phyloP scores from a whole-genome alignment of 2,329 filamentous ascomycete species.

The Pyricularia sp. region DNA sequence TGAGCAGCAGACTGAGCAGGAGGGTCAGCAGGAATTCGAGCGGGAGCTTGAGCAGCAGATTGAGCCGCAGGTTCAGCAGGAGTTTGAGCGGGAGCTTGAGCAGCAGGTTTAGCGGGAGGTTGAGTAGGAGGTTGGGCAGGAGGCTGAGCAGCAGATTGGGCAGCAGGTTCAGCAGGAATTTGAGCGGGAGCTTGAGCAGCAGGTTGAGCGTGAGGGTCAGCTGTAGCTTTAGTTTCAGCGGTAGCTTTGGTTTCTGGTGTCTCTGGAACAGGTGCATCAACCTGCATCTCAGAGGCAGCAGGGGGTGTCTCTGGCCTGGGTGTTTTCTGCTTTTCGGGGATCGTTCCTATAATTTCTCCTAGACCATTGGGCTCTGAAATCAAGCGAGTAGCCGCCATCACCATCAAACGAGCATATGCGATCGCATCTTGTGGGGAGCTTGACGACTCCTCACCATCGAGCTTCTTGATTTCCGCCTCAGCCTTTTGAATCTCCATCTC shows the following conservation, averaged over 20 bases:
- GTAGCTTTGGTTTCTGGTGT: not conserved
- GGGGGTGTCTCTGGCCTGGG: not conserved
- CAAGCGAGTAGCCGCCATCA: conserved; percentile 38
- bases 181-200: not conserved
- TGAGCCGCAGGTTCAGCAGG: not conserved
- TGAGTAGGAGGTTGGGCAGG: not conserved
- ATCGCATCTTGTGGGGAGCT: conserved; percentile 31
- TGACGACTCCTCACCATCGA: conserved; percentile 28
- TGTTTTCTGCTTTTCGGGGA: conserved; percentile 20
- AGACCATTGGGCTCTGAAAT: conserved; percentile 34
- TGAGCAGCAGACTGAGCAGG: not conserved
- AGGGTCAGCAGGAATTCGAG: not conserved
- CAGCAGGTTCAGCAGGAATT: not conserved
- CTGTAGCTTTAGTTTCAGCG: not conserved
- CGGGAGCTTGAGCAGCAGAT: not conserved
- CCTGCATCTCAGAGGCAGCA: not conserved
- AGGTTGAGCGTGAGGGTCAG: not conserved
- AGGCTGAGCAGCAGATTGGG: not conserved
- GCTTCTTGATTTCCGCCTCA: conserved; percentile 36
- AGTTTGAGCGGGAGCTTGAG: not conserved
- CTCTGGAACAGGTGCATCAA: not conserved
- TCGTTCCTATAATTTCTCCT: conserved; percentile 29
- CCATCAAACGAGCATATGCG: conserved; percentile 33
- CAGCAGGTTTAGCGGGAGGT: not conserved
- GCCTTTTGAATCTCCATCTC: conserved; percentile 41